Evolutionary conservation across 306 rosid species (phyloP), one percentile per base, ranked within the genome.

Genomic region (Rosa chinensis): DNA sequence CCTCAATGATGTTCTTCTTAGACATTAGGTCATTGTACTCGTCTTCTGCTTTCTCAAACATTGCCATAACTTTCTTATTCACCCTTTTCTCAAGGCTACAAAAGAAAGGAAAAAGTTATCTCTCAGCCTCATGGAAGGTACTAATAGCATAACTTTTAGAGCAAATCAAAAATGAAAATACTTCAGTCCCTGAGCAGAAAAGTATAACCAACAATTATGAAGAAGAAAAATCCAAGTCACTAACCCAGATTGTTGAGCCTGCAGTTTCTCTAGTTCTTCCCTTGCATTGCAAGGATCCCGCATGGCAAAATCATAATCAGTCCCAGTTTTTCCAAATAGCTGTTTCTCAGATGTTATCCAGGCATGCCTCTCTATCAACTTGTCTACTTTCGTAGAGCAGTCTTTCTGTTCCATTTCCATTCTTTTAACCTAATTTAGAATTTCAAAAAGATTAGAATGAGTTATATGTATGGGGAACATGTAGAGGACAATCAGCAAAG

Each of bases 11-110:
- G 79, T 92, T 91, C 88, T 95, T 95, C 91, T 92, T 95, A 39
- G 97, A 92, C 89, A 95, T 84, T 79, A 95, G 83, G 76, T 92
- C 98, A 74, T 91, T 95, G 85, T 92, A 95, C 87, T 95, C 99
- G n/a, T 95, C 99, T 81, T 95, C 99, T 76, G 99, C 99, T 91
- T 92, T 95, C 91, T 95, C 99, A 83, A 95, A 95, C 99, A 95
- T 92, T 62, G 99, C 98, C 97, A 92, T 95, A 23, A 95, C 99
- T 87, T 95, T 95, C 89, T 95, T 95, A 84, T 95, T 95, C 84
- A 95, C 97, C 89, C 99, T 89, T 90, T 92, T 95, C 89, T 95
- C 99, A 80, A 95, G 99, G 88, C 99, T 94, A 83, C 87, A 86
- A 28, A 82, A 49, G 64, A 25, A 28, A 13, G 32, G 10, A 9